Base-by-base conservation (phyloP, 768 basidiomycete species). In the Psilocybe azurescens region DNA sequence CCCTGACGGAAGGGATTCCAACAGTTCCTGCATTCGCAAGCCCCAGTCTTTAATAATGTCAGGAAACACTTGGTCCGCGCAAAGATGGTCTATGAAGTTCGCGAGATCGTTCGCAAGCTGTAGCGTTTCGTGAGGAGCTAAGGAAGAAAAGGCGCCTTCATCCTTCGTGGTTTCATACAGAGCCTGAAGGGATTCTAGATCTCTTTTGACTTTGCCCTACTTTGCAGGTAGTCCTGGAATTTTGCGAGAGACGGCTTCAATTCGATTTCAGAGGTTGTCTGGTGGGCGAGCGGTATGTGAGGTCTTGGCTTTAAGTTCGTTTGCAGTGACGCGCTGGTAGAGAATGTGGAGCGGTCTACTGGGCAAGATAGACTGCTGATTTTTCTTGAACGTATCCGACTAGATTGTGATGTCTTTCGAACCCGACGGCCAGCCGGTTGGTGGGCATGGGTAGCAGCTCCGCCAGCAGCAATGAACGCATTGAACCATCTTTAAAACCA, bases 391-490 rank as follows among this genome's bases (percentile, higher is more conserved):
- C 68, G 68, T 28, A 24, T 50, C 20, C 68, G 63, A 53, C 56
- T 69, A 11, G 65, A 41, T 33, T 65, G 65, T 20, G 61, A 67
- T 3, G 65, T 60, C 53, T 63, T 63, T 41, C 59, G 63, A 20
- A 56, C 24, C 18, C 65, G 60, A 28, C 48, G 39, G 7, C 53
- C 38, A 36, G 44, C 18, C 11, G 41, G 28, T 18, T 51, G 48
- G 52, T 52, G n/a, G 61, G 63, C 44, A 24, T 48, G 29, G 61
- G 63, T 46, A 30, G 10, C 18, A 77, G 65, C 58, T 83, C 79
- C 32, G 71, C 70, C 67, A 78, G 67, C 73, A 79, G 72, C 30
- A 78, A 70, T 30, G 75, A 61, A 50, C 75, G 72, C 67, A 75
- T 77, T 62, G 76, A 70, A 54, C 69, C 67, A 38, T 62, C 70